Conservation (phyloP, 495 filamentous ascomycete genomes). For the Talaromyces stipitatus region DNA sequence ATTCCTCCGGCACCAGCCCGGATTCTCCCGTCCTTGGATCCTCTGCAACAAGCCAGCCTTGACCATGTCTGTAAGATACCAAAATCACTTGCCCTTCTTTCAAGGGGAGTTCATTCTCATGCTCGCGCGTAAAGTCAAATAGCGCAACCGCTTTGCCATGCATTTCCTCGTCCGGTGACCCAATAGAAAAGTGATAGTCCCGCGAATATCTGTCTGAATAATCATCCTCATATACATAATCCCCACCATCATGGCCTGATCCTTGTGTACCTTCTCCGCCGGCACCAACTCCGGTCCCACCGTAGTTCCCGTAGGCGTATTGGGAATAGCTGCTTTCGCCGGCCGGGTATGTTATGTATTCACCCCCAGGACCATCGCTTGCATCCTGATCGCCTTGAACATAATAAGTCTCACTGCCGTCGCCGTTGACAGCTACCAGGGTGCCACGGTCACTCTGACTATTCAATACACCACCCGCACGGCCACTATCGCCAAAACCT, state of each 20-base stretch:
- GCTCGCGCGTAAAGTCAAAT: constrained; percentile 90
- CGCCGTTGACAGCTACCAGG: constrained; percentile 58
- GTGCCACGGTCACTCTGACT: constrained; percentile 45
- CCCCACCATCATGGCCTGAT: constrained; percentile 21
- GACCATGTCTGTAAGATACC: constrained; percentile 90
- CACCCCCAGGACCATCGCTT: constrained; percentile 68
- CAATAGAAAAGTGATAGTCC: constrained; percentile 92
- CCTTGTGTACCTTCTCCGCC: background rate
- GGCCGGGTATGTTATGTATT: constrained; percentile 72
- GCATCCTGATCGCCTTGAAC: constrained; percentile 52
- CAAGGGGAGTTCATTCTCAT: constrained; percentile 91
- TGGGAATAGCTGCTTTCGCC: constrained; percentile 52
- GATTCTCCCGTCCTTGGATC: constrained; percentile 87
- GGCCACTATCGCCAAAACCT: constrained; percentile 25
- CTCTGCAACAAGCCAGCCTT: constrained; percentile 95
- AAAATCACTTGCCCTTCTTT: constrained; percentile 94
- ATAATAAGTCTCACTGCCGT: constrained; percentile 73
- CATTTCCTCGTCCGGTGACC: constrained; percentile 94
- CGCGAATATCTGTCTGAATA: constrained; percentile 64
- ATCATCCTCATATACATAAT: constrained; percentile 56
- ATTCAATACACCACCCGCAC: constrained; percentile 3
- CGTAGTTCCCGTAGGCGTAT: constrained; percentile 25
- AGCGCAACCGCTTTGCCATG: constrained; percentile 93
- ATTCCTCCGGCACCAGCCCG: constrained; percentile 92
- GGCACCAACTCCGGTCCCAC: constrained; percentile 35